Conservation (phyloP, 169 alveolate genomes). For the Plasmodium cynomolgi region DNA sequence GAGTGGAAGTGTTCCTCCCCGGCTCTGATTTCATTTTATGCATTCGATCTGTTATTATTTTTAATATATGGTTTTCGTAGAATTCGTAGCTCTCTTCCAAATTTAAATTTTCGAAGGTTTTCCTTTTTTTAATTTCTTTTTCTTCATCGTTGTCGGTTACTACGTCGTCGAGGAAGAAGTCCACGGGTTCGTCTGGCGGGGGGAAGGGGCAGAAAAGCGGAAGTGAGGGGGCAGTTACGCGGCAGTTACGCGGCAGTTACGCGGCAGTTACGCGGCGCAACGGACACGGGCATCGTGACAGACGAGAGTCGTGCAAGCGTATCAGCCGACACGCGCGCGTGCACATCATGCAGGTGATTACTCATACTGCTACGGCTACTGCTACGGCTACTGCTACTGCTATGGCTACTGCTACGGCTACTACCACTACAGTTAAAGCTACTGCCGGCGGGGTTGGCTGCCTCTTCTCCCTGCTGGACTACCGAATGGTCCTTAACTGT, state of each 20-base stretch:
- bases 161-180: conserved; percentile 50
- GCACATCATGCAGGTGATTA: conserved; percentile 1
- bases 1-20: conserved; percentile 65
- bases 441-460: not conserved
- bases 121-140: conserved; percentile 28
- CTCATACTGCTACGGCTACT: conserved; percentile 37
- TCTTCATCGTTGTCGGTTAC: conserved; percentile 50
- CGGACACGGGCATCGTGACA: not conserved
- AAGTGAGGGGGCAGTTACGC: not conserved
- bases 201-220: not conserved
- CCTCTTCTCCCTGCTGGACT: conserved; percentile 14
- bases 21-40: conserved; percentile 66
- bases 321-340: not conserved
- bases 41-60: conserved; percentile 53
- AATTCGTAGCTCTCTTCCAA: conserved; percentile 67
- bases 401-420: too few relatives aligned
- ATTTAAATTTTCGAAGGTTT: conserved; percentile 41
- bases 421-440: conserved; percentile 43
- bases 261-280: not conserved
- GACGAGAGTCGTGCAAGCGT: not conserved
- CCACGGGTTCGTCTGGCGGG: conserved; percentile 42
- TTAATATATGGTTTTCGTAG: conserved; percentile 48
- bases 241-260: not conserved
- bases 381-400: conserved; percentile 14
- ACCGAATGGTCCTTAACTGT: not conserved